Base-by-base conservation (phyloP, 352 stramenopile species). In the Pythium grandisporangium region DNA sequence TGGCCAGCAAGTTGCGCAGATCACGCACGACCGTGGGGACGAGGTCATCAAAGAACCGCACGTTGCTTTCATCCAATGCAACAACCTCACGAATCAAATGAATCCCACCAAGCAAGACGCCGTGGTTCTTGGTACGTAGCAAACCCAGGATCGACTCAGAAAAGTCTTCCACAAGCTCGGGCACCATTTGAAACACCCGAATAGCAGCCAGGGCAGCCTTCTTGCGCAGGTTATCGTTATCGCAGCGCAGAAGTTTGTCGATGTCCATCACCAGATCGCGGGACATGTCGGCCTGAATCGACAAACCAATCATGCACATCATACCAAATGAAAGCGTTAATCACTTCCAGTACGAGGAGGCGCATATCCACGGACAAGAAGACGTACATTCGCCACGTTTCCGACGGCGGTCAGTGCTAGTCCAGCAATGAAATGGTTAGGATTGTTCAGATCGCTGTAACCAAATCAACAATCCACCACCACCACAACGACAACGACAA, bases 151-250 rank as follows among this genome's bases (percentile, higher is more conserved):
- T 92, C 14, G 88, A 89, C 38, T 99, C 95, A 1, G 96, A 82
- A 75, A 99, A 99, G 64, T 99, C 96, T 61, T 99, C 96, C 10
- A 98, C 81, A 43, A 99, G 85, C 49, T 99, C 97, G 5, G 96
- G 96, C 45, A 97, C 95, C 58, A 98, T 97, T 22, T 85, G 84
- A 49, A 93, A 93, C 38, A 93, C 77, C 21, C 82, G 82, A 33
- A 97, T 84, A 47, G 96, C 91, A 27, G 93, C 93, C 37, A 98
- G 62, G 45, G 89, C 95, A 4, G 96, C 95, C 62, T 99, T 99
- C 63, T 99, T 99, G 50, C 96, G 72, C 30, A 99, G 48, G 62
- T 99, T 98, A 5, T 97, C 84, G 34, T 96, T 97, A 26, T 89
- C 76, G 27, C 85, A 80, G 27, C 70, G 70, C 33, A 98, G 42